These are phyloP conservation scores for Serendipita sp. DNA, from an alignment of 768 basidiomycete species.

Conservation along the genomic window DNA sequence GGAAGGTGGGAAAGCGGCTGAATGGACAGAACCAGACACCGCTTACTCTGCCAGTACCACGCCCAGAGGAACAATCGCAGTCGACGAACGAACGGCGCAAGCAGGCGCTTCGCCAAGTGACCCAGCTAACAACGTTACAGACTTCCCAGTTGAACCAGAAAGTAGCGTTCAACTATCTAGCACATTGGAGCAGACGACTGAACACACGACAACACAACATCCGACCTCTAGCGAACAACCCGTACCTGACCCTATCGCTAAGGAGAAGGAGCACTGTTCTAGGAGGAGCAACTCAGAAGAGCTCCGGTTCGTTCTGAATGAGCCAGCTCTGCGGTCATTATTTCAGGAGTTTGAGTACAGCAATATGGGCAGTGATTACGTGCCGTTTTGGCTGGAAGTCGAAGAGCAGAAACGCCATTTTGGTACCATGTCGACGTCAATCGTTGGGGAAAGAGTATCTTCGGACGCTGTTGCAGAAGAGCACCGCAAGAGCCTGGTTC, in stretches of 20 bases:
- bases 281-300: too few relatives aligned
- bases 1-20: constrained; percentile 71
- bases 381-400: constrained; percentile 95
- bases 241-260: too few relatives aligned
- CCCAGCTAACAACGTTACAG: too few relatives aligned
- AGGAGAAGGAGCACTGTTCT: too few relatives aligned
- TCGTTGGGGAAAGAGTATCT: background rate
- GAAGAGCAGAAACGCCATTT: constrained; percentile 95
- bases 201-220: too few relatives aligned
- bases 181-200: too few relatives aligned
- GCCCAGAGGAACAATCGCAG: too few relatives aligned
- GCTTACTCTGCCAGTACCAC: constrained; percentile 16
- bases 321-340: constrained; percentile 69
- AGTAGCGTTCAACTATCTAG: too few relatives aligned
- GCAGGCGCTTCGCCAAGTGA: too few relatives aligned
- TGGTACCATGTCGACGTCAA: constrained; percentile 70
- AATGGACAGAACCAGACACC: constrained; percentile 45
- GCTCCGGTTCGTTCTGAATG: constrained; percentile 85
- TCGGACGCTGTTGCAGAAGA: constrained; percentile 67
- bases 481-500: constrained; percentile 89
- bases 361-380: constrained; percentile 97
- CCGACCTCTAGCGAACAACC: too few relatives aligned
- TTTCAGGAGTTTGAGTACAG: constrained; percentile 89
- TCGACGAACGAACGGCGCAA: too few relatives aligned
- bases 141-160: too few relatives aligned